Conservation (phyloP, 495 filamentous ascomycete genomes). For the Astrothelium subdiscretum region DNA sequence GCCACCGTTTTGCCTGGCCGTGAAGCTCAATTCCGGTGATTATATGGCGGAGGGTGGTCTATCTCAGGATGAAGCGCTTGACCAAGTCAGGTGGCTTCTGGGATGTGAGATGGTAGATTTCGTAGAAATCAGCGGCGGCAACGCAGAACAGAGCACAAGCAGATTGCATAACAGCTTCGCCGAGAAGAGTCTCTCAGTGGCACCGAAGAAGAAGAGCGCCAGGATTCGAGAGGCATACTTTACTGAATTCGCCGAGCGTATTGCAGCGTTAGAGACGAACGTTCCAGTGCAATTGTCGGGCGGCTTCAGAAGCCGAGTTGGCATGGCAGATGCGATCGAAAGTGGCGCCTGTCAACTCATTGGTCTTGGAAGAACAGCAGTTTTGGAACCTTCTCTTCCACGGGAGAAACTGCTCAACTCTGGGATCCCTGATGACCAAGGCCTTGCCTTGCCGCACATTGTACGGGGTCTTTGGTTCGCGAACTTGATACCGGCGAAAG, state of each 20-base stretch:
- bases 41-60: constrained; percentile 18
- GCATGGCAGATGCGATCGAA: constrained; percentile 21
- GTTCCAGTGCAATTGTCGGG: constrained; percentile 17
- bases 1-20: constrained; percentile 13
- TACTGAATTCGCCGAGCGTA: constrained; percentile 18
- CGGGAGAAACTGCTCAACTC: constrained; percentile 14
- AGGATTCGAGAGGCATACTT: constrained; percentile 19
- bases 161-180: constrained; percentile 15
- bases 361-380: constrained; percentile 12
- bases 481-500: constrained; percentile 18
- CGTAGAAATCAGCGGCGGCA: constrained; percentile 14
- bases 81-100: constrained; percentile 17
- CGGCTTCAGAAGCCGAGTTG: constrained; percentile 17
- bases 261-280: constrained; percentile 7
- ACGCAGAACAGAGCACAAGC: constrained; percentile 13
- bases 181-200: constrained; percentile 4
- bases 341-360: constrained; percentile 16
- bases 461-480: constrained; percentile 22
- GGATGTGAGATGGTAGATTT: constrained; percentile 17
- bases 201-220: constrained; percentile 11
- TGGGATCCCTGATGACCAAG: constrained; percentile 11
- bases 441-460: constrained; percentile 15
- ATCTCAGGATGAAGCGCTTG: constrained; percentile 21
- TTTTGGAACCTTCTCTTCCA: constrained; percentile 19
- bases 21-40: constrained; percentile 21